Conservation (phyloP, 768 basidiomycete genomes). For the Trichaptum fuscoviolaceum region DNA sequence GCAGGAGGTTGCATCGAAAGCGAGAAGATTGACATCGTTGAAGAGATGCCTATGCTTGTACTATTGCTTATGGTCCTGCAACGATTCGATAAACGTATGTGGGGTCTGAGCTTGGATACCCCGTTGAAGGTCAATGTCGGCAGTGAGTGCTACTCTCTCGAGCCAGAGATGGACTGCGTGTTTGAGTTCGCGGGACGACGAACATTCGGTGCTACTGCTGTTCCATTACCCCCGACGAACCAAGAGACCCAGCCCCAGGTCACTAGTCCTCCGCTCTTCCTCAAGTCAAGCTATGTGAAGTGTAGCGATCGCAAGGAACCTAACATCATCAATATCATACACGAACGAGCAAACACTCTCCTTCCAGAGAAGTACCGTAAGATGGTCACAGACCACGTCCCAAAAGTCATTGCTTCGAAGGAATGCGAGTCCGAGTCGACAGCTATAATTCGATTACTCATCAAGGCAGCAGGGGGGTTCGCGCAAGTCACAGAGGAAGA, state of each 20-base stretch:
- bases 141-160: neutral
- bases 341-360: neutral
- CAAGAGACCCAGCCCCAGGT: neutral
- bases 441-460: neutral
- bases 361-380: neutral
- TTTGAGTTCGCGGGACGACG: neutral
- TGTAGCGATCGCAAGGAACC: neutral
- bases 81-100: constrained; percentile 14
- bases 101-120: neutral
- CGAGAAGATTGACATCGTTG: constrained; percentile 19
- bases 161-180: neutral
- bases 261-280: neutral
- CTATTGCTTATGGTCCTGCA: constrained; percentile 20
- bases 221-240: too few relatives aligned
- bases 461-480: neutral
- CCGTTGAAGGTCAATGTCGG: neutral
- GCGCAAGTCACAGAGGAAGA: neutral
- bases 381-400: neutral
- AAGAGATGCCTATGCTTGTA: constrained; percentile 21
- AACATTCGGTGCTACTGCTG: neutral
- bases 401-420: neutral
- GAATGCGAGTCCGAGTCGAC: neutral
- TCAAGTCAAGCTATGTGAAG: neutral
- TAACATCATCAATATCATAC: neutral
- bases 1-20: constrained; percentile 21